Percentiles rank a stretch among this genome's conserved stretches.
Conservation (phyloP, 2,329 filamentous ascomycete genomes). For the Penicillium sp. region DNA sequence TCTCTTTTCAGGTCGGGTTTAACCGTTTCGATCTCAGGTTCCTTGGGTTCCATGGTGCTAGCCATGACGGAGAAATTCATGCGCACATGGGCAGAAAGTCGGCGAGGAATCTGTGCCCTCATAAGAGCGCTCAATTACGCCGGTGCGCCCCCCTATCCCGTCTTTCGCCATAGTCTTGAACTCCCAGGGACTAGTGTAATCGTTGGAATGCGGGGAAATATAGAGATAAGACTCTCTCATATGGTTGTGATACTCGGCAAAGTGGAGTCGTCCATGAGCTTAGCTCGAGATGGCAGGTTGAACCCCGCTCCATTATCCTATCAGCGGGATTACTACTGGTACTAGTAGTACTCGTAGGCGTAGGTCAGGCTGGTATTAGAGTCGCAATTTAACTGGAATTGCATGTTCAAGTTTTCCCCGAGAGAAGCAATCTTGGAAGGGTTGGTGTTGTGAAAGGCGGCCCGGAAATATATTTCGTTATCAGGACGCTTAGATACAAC, state of each 20-base stretch:
- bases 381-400: not conserved
- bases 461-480: not conserved
- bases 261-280: slow-evolving; percentile 5
- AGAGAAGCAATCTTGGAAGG: not conserved
- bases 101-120: not conserved
- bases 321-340: not conserved
- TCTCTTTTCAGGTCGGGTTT: slow-evolving; percentile 12
- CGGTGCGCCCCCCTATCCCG: not conserved
- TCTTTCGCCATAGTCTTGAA: not conserved
- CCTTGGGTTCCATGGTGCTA: slow-evolving; percentile 10
- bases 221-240: slow-evolving; percentile 9
- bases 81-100: not conserved
- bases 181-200: slow-evolving; percentile 1
- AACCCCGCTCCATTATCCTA: slow-evolving; percentile 12
- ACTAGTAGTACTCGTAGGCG: too few species aligned
- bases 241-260: not conserved
- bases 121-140: not conserved
- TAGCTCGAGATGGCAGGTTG: slow-evolving; percentile 12
- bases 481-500: not conserved
- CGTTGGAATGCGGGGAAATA: slow-evolving; percentile 6
- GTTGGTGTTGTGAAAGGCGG: not conserved
- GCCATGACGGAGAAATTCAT: slow-evolving; percentile 6
- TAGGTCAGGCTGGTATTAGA: not conserved
- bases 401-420: too few species aligned
- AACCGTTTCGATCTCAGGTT: slow-evolving; percentile 9